Conservation (phyloP, 2,329 filamentous ascomycete species). For the Mycogone perniciosa region DNA sequence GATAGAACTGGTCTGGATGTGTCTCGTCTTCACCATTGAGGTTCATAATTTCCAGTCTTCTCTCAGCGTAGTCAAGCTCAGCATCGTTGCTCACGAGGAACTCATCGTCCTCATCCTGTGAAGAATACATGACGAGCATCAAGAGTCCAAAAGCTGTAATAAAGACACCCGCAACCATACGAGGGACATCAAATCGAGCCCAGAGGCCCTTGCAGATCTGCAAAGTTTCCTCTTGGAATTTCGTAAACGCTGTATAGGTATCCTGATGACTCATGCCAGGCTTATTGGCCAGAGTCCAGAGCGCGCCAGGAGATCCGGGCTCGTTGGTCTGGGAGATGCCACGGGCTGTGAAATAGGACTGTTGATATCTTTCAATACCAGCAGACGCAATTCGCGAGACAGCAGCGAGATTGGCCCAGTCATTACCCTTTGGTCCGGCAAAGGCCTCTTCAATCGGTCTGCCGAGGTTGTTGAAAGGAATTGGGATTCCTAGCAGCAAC, state of each 20-base stretch:
- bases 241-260: slow-evolving; percentile 53
- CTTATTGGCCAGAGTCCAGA: slow-evolving; percentile 44
- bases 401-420: slow-evolving; percentile 70
- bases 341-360: slow-evolving; percentile 69
- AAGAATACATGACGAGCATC: slow-evolving; percentile 67
- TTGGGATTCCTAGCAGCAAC: slow-evolving; percentile 80
- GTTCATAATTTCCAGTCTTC: slow-evolving; percentile 45
- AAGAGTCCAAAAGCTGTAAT: slow-evolving; percentile 64
- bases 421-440: slow-evolving; percentile 58
- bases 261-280: slow-evolving; percentile 34
- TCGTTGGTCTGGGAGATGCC: slow-evolving; percentile 58
- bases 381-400: slow-evolving; percentile 74
- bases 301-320: slow-evolving; percentile 28
- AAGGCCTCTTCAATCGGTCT: slow-evolving; percentile 93
- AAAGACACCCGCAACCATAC: slow-evolving; percentile 74
- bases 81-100: slow-evolving; percentile 47
- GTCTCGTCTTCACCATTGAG: slow-evolving; percentile 33
- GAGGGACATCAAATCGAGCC: slow-evolving; percentile 83
- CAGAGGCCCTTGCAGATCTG: slow-evolving; percentile 75
- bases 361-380: slow-evolving; percentile 84
- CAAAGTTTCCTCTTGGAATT: slow-evolving; percentile 75
- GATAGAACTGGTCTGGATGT: slow-evolving; percentile 32
- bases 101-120: slow-evolving; percentile 49
- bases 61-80: slow-evolving; percentile 54
- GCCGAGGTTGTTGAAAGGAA: slow-evolving; percentile 94